Base-by-base conservation (phyloP, 192 early-diverging fungal genomes). In the Coemansia sp. region DNA sequence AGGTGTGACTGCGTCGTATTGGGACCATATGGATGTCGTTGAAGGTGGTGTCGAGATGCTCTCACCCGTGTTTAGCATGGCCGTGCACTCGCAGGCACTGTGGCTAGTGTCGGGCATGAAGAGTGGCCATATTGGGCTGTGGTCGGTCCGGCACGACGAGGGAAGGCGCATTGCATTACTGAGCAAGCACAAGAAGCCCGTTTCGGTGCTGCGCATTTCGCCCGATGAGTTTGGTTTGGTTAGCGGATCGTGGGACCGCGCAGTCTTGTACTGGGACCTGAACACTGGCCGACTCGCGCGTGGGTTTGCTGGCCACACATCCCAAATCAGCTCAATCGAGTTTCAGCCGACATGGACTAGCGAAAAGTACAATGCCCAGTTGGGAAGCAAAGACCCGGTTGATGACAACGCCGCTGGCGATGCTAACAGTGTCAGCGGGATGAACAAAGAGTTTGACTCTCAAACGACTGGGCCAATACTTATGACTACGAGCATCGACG, bases 231-330 rank as follows among this genome's bases (percentile, higher is more conserved):
- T 81, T 53, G 84, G 85, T 0, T 71, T 93, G 44, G 83, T 97
- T 46, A 97, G 92, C 67, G 97, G 96, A 5, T 93, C 95, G 22
- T 99, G 97, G 97, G 97, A 99, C 63, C 87, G 91, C 42, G 81
- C 82, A 12, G 78, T 93, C 17, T 36, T 92, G 68, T 78, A 72
- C 61, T 76, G 97, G 96, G 92, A 95, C 67, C 81, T 98, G 27
- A 87, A 98, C 44, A 84, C 74, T 1, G 96, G 96, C 4, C 58
- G 68, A 17, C 53, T 90, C 1, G 79, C 91, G 26, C 84, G 89
- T 3, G 75, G 75, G 11, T 95, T 89, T 73, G 56, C 76, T 2
- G 90, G 90, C 26, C 90, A 91, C 53, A 83, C 73, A 22, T 91
- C 95, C 5, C 94, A 97, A 61, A 82, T 97, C 62, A 90, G 92